phyloP scores from a whole-genome alignment of 371 early-diverging fungal species.

The Mortierella sp. region DNA sequence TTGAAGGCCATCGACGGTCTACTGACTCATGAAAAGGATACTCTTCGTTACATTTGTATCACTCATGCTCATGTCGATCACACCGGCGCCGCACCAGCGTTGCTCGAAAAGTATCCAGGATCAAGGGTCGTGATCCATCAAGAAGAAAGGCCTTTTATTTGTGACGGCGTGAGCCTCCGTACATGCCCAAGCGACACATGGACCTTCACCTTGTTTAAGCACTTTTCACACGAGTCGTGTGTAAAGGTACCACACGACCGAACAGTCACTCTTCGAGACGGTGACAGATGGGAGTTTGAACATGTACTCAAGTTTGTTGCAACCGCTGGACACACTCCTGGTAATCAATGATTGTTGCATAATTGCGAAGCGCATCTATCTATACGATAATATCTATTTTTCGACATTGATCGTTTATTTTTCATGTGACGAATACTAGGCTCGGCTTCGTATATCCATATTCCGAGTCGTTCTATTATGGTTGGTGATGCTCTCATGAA shows the following conservation, averaged over 20 bases:
- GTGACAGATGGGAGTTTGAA: slow-evolving; percentile 56
- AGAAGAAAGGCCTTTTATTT: slow-evolving; percentile 57
- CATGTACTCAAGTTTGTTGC: slow-evolving; percentile 55
- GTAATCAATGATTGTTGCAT: slow-evolving; percentile 19
- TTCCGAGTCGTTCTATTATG: slow-evolving; percentile 55
- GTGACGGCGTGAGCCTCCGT: slow-evolving; percentile 50
- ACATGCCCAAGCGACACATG: slow-evolving; percentile 41
- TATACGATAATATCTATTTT: not conserved
- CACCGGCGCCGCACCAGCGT: slow-evolving; percentile 49
- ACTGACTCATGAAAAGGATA: slow-evolving; percentile 52
- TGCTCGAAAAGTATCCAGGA: slow-evolving; percentile 56
- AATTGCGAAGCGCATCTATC: no score
- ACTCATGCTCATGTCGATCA: slow-evolving; percentile 61
- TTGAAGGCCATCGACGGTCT: slow-evolving; percentile 45
- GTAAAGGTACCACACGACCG: slow-evolving; percentile 45
- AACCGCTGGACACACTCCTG: slow-evolving; percentile 60
- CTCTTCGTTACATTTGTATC: slow-evolving; percentile 53
- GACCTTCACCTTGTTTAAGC: slow-evolving; percentile 51
- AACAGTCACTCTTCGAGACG: slow-evolving; percentile 43
- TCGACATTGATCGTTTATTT: not conserved
- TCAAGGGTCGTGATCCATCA: slow-evolving; percentile 51
- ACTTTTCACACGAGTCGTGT: slow-evolving; percentile 47
- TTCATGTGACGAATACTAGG: slow-evolving; percentile 31
- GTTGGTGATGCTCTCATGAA: slow-evolving; percentile 61
- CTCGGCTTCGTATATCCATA: slow-evolving; percentile 58